Base-by-base conservation (phyloP, 2,329 filamentous ascomycete species). In the Podosphaera fusca region DNA sequence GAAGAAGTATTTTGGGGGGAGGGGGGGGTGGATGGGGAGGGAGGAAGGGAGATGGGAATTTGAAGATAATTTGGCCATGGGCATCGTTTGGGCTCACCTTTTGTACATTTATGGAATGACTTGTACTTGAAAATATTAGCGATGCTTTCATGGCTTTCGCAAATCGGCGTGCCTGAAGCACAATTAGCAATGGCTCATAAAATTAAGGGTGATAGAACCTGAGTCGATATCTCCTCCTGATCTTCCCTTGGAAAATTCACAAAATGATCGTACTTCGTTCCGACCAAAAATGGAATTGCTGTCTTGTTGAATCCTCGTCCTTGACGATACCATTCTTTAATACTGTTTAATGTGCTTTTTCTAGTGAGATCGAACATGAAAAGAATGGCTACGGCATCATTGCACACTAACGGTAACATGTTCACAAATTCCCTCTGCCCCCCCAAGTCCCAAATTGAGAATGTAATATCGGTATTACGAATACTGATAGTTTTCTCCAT, bases 401-500 rank as follows among this genome's bases (percentile, higher is more conserved):
- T 98, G 76, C 92, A 98, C 59, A 98, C 92, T n/a, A 98, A 78
- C 30, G 92, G 92, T 60, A 98, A 75, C 92, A 98, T 98, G 74
- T 98, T 98, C 71, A 98, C 92, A 67, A 98, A 98, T 72, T 98
- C 92, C 67, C 92, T 84, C 74, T 98, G 92, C 62, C 92, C 92
- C 64, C 92, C 92, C 57, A 98, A 73, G 74, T 98, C 92, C 92
- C 92, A 98, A 68, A 98, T 98, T 60, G 88, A 95, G 72, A 98
- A 98, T 49, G 92, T 98, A 70, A 98, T 98, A 72, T 98, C 92
- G 14, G 92, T 98, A 72, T 98, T 98, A 60, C 92, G 85, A 70
- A 98, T 98, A 61, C 87, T 94, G 68, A 98, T 98, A 40, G 92
- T 98, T 77, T 98, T 98, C 71, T 98, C 92, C 92, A 98, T 98